Evolutionary conservation across 2,329 filamentous ascomycete species (phyloP).

Genomic region (Calonectria hongkongensis): DNA sequence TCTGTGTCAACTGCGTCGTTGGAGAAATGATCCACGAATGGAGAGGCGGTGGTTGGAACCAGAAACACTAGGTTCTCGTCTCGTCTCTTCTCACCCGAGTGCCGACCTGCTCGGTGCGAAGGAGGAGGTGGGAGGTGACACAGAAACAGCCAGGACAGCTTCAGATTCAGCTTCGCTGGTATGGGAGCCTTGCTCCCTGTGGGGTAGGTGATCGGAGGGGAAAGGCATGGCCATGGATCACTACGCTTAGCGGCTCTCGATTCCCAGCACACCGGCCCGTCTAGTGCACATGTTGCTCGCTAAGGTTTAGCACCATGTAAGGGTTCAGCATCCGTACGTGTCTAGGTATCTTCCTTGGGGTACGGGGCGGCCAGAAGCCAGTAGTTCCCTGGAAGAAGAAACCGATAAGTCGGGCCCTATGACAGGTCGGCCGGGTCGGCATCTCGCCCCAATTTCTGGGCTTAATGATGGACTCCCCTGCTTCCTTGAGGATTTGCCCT

Average conservation of each 20-base stretch:
- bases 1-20: neutral
- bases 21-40: neutral
- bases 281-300: slow-evolving; percentile 44
- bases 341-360: slow-evolving; percentile 34
- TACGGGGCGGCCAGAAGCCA: slow-evolving; percentile 34
- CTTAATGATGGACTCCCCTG: slow-evolving; percentile 25
- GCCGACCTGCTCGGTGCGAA: slow-evolving; percentile 36
- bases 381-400: slow-evolving; percentile 34
- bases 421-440: slow-evolving; percentile 37
- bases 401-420: slow-evolving; percentile 38
- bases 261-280: slow-evolving; percentile 49
- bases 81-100: slow-evolving; percentile 25
- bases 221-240: slow-evolving; percentile 42
- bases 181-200: slow-evolving; percentile 40
- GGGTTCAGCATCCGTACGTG: slow-evolving; percentile 38
- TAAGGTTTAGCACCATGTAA: slow-evolving; percentile 46
- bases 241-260: slow-evolving; percentile 44
- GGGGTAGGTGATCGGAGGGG: slow-evolving; percentile 45
- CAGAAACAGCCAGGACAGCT: slow-evolving; percentile 38
- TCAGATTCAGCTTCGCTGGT: slow-evolving; percentile 43
- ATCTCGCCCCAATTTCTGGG: slow-evolving; percentile 29
- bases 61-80: slow-evolving; percentile 4
- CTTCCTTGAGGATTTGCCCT: slow-evolving; percentile 14
- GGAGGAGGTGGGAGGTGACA: slow-evolving; percentile 32
- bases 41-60: neutral